These are phyloP conservation scores for Plasmodium knowlesi DNA, from an alignment of 169 alveolate species.

Conservation along the genomic window DNA sequence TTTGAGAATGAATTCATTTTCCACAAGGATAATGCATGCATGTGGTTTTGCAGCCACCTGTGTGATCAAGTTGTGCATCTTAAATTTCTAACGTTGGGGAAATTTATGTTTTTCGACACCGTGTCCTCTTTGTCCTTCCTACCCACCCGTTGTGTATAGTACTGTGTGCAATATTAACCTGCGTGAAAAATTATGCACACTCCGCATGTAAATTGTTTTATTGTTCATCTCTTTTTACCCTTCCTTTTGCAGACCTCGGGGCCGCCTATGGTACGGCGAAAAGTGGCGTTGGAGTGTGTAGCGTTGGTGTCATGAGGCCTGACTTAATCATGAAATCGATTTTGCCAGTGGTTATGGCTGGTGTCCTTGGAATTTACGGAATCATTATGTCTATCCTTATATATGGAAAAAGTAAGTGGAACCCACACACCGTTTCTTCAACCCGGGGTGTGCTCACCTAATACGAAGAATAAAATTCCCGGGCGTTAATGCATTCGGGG, in stretches of 20 bases:
- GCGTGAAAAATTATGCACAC: background rate
- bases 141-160: background rate
- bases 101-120: background rate
- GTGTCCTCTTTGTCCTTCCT: background rate
- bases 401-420: conserved; percentile 75
- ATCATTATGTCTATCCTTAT: conserved; percentile 94
- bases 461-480: too few relatives aligned
- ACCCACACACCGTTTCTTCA: background rate
- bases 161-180: background rate
- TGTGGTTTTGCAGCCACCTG: background rate
- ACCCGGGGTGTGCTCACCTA: background rate
- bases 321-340: conserved; percentile 99
- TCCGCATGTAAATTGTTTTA: background rate
- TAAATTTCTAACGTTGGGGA: background rate
- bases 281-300: conserved; percentile 99
- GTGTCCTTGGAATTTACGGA: conserved; percentile 98
- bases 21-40: background rate
- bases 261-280: conserved; percentile 99
- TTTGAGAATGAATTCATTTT: background rate
- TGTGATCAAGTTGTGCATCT: background rate
- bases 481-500: background rate
- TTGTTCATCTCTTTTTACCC: background rate
- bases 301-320: conserved; percentile 99
- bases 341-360: conserved; percentile 99
- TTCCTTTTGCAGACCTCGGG: conserved; percentile 94